Conservation (phyloP, 1,139 yeast species). For the Diutina siamensis region DNA sequence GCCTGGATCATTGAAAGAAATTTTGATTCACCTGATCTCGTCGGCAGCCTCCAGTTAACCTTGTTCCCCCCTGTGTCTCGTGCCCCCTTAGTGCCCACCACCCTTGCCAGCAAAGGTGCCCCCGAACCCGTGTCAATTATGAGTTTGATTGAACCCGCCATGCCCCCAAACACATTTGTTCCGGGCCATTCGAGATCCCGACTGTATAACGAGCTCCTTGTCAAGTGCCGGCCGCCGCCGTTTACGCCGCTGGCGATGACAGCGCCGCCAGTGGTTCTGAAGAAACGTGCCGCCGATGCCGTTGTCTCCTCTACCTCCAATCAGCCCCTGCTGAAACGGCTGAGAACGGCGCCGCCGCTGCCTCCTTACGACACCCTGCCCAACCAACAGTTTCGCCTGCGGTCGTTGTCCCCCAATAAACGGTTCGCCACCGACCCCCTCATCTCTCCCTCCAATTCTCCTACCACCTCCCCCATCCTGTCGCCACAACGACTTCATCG, state of each 20-base stretch:
- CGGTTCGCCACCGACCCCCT: constrained; percentile 17
- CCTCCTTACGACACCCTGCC: constrained; percentile 21
- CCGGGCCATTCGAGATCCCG: constrained; percentile 5
- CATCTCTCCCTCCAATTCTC: constrained; percentile 20
- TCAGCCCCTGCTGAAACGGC: constrained; percentile 24
- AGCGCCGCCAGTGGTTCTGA: neutral
- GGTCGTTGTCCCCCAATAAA: constrained; percentile 26
- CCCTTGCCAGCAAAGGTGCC: neutral
- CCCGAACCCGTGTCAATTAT: neutral
- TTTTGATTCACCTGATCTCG: too few species aligned
- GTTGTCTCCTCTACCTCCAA: too few species aligned
- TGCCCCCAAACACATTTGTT: neutral
- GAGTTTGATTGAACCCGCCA: constrained; percentile 6
- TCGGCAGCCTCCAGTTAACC: too few species aligned
- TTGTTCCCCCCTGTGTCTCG: neutral
- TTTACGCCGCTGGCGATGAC: neutral
- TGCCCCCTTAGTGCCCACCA: too few species aligned
- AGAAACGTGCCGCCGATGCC: too few species aligned
- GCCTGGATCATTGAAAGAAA: neutral
- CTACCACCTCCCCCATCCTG: constrained; percentile 15
- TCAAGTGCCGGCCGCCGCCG: neutral
- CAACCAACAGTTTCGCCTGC: constrained; percentile 15
- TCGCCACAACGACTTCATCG: constrained; percentile 10
- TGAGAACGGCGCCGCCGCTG: constrained; percentile 43
- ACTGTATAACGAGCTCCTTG: neutral